Conservation (phyloP, 1,284 basidiomycete species). For the Ustilago nuda region DNA sequence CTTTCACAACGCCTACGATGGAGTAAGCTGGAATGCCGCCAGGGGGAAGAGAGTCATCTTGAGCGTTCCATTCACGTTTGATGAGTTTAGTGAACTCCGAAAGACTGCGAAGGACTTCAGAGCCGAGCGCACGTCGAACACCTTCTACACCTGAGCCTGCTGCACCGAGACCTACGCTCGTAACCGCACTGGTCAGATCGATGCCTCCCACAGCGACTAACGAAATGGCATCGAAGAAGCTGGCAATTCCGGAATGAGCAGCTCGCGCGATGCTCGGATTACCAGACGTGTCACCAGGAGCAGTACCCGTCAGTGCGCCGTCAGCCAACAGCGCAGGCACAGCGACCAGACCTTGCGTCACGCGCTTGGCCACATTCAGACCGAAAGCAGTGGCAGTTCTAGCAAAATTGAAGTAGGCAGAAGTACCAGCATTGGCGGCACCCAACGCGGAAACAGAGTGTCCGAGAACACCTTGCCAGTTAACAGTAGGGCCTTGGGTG, state of each 20-base stretch:
- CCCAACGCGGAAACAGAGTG: conserved; percentile 45
- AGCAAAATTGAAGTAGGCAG: conserved; percentile 57
- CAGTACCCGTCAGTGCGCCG: conserved; percentile 49
- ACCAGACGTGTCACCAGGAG: conserved; percentile 30
- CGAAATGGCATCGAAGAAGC: conserved; percentile 58
- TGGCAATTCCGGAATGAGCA: conserved; percentile 56
- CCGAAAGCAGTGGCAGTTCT: conserved; percentile 52
- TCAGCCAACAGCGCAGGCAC: conserved; percentile 55
- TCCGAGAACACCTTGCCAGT: conserved; percentile 52
- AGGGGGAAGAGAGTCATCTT: conserved; percentile 56
- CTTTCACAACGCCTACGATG: conserved; percentile 55
- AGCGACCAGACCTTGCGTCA: conserved; percentile 57
- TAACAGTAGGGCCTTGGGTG: conserved; percentile 9
- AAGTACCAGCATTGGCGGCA: conserved; percentile 57
- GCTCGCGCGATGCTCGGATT: conserved; percentile 33
- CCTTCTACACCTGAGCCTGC: conserved; percentile 57
- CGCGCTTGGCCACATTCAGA: conserved; percentile 56
- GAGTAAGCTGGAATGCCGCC: conserved; percentile 62
- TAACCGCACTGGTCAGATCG: conserved; percentile 59
- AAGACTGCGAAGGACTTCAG: conserved; percentile 55
- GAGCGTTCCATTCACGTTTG: conserved; percentile 59
- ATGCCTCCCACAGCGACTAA: conserved; percentile 60
- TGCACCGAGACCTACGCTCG: conserved; percentile 57
- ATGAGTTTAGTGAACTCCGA: conserved; percentile 55
- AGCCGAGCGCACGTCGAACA: conserved; percentile 48